Base-by-base conservation (phyloP, 2,329 filamentous ascomycete genomes). In the Pseudomassariella vexata region DNA sequence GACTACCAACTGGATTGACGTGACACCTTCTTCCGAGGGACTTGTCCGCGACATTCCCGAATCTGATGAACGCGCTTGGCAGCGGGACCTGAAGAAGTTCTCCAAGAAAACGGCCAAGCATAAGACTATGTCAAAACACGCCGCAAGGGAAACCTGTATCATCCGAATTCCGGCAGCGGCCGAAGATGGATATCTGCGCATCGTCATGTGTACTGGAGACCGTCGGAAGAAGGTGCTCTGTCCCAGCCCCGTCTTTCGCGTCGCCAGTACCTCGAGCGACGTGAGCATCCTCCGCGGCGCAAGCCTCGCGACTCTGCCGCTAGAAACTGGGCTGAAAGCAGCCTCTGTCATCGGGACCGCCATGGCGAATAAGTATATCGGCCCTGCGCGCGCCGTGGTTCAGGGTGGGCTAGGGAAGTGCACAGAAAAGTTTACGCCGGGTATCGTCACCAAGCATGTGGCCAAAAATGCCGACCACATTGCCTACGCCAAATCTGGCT, bases 71-170 rank as follows among this genome's bases (percentile, higher is more conserved):
- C 66, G 80, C 3, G 75, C 68, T 1, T 82, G 80, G 60, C 79
- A 84, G 52, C 65, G 81, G 21, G 82, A 86, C 47, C 72, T 85
- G 19, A 63, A 61, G 28, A 72, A 74, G n/a, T 82, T 84, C 20
- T 45, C 60, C 3, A 80, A 76, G 39, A 80, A 73, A 40, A 66
- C 68, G 0, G 55, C 63, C 3, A 60, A 59, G 12, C 52, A 64
- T 12, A 59, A 62, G 2, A 64, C 68, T 2, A 41, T 59, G 3
- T 57, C 56, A 35, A 63, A 56, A 2, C 78, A 83, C 36, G 34
- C 59, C 0, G 54, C 76, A 0, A 64, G 79, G 2, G 78, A 84
- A 51, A 85, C 81, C 0, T 70, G 73, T 18, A 60, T 85, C 2
- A 60, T 83, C 5, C 68, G 79, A 4, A 77, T 85, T 26, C 81